Conservation (phyloP, 73 alveolate genomes). For the Tetrahymena malaccensis region DNA sequence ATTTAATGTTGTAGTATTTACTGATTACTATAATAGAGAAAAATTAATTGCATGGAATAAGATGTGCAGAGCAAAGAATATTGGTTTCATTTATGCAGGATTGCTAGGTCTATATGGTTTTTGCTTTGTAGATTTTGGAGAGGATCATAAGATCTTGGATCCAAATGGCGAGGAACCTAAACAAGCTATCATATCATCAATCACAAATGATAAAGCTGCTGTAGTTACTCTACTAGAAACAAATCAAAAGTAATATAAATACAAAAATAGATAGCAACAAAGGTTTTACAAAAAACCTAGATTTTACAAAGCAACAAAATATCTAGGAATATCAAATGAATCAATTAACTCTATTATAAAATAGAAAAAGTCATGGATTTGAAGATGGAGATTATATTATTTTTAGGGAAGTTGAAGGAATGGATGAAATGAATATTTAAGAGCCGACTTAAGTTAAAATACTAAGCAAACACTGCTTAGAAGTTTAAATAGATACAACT, state of each 20-base stretch:
- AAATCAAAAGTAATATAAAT: not conserved
- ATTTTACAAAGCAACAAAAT: no score
- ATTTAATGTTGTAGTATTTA: conserved; percentile 76
- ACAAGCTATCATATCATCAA: conserved; percentile 74
- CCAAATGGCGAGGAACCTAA: conserved; percentile 96
- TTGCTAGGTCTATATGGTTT: conserved; percentile 82
- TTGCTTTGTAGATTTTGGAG: conserved; percentile 95
- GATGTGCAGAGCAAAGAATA: conserved; percentile 62
- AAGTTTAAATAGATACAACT: conserved; percentile 52
- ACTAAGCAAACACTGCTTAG: conserved; percentile 58
- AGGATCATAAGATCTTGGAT: conserved; percentile 59
- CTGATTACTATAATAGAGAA: conserved; percentile 73
- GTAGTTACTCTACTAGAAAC: conserved; percentile 75
- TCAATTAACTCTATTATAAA: not conserved
- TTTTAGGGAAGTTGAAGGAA: conserved; percentile 97
- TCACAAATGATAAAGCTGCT: conserved; percentile 65
- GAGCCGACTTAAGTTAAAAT: conserved; percentile 65
- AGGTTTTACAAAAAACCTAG: no score
- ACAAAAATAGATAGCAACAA: no score
- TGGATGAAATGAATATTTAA: conserved; percentile 90
- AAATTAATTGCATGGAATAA: conserved; percentile 60
- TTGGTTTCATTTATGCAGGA: conserved; percentile 75
- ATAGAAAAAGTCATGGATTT: conserved; percentile 81
- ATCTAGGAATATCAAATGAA: no score
- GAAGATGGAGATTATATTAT: conserved; percentile 93